Evolutionary conservation across 2,329 filamentous ascomycete genomes (phyloP).

Genomic region (Neofusicoccum kwambonambiense): DNA sequence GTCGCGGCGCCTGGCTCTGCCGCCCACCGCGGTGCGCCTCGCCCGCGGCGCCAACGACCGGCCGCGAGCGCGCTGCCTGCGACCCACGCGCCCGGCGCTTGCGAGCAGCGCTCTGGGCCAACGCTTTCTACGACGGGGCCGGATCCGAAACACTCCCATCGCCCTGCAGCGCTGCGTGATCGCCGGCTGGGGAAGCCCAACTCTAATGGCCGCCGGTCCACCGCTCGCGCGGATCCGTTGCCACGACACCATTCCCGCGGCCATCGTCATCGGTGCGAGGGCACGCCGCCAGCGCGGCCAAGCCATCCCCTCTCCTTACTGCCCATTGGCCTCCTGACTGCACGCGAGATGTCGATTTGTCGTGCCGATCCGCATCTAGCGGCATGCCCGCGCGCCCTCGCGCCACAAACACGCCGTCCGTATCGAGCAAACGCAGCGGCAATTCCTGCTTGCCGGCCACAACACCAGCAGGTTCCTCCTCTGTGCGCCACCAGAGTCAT

Average conservation of each 20-base stretch:
- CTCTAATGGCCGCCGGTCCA: not conserved
- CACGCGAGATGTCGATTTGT: not conserved
- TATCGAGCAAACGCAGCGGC: not conserved
- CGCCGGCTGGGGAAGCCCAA: conserved; percentile 5
- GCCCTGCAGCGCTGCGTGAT: conserved; percentile 9
- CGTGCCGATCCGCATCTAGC: not conserved
- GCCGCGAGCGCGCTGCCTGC: not conserved
- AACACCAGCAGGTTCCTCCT: not conserved
- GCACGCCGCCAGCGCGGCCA: not conserved
- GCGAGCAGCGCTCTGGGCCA: not conserved
- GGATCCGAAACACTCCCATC: not conserved
- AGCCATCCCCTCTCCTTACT: not conserved
- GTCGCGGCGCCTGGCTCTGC: not conserved
- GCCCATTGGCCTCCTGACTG: not conserved
- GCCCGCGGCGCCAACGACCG: too few species aligned
- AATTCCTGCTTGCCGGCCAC: not conserved
- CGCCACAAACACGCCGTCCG: not conserved
- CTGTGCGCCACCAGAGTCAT: too few species aligned
- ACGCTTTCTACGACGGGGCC: not conserved
- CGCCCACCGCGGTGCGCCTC: not conserved
- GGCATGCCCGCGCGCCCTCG: not conserved
- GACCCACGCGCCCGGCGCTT: not conserved
- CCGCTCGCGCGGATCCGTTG: not conserved
- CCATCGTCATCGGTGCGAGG: not conserved
- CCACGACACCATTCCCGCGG: not conserved